phyloP scores from a whole-genome alignment of 2,329 filamentous ascomycete species.

The Colletotrichum lentis region DNA sequence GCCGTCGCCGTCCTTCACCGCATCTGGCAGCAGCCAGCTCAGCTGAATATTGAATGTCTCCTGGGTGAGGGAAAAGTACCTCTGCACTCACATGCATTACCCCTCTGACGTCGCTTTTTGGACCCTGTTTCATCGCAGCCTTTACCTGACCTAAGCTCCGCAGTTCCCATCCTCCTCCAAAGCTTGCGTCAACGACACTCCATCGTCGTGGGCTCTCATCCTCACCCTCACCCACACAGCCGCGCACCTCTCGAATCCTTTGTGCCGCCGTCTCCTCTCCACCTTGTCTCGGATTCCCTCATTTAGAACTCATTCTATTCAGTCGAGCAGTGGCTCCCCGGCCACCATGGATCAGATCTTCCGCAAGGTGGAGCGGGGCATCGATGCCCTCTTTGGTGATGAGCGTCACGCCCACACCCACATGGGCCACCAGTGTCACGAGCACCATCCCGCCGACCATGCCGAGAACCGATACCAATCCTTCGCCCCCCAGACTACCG shows the following conservation, averaged over 20 bases:
- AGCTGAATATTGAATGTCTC: slow-evolving; percentile 2
- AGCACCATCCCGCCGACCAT: slow-evolving; percentile 53
- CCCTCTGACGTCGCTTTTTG: slow-evolving; percentile 35
- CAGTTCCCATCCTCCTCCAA: slow-evolving; percentile 28
- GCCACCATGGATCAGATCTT: slow-evolving; percentile 52
- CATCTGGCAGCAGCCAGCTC: neutral
- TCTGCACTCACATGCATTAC: slow-evolving; percentile 18
- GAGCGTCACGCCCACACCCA: slow-evolving; percentile 58
- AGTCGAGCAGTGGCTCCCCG: slow-evolving; percentile 5
- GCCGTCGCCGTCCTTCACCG: slow-evolving; percentile 30
- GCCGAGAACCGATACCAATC: slow-evolving; percentile 65
- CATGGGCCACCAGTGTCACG: slow-evolving; percentile 51
- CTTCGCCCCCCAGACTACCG: slow-evolving; percentile 77
- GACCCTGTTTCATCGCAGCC: slow-evolving; percentile 30
- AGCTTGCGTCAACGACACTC: slow-evolving; percentile 28
- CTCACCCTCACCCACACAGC: neutral
- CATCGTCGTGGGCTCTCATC: neutral
- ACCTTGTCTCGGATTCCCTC: neutral
- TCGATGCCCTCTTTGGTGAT: slow-evolving; percentile 52
- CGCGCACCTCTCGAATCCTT: neutral
- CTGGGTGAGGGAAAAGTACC: slow-evolving; percentile 17
- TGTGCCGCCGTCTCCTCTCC: slow-evolving; percentile 4
- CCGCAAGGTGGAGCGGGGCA: slow-evolving; percentile 54
- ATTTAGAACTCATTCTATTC: neutral
- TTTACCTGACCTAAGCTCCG: slow-evolving; percentile 20